Evolutionary conservation across 2,329 filamentous ascomycete species (phyloP).

Genomic region (Botryotinia globosa): DNA sequence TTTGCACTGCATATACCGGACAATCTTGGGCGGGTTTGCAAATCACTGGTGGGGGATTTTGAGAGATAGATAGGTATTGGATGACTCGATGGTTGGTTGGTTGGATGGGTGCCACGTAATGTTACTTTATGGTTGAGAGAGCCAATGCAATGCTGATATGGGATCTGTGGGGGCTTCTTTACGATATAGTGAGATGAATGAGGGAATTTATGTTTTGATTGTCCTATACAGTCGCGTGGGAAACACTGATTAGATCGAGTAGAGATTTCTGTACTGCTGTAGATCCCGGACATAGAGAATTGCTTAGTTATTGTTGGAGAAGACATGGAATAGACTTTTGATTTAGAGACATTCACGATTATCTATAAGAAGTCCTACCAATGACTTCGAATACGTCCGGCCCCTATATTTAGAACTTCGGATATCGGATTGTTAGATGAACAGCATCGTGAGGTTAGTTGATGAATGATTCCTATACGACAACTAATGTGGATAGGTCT

Average conservation of each 20-base stretch:
- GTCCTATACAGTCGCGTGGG: not conserved
- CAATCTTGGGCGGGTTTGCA: not conserved
- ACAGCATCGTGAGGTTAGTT: not conserved
- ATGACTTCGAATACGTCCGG: not conserved
- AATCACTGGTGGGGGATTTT: not conserved
- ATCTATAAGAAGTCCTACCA: not conserved
- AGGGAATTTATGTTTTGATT: not conserved
- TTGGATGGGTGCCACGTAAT: constrained; percentile 1
- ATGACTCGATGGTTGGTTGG: not conserved
- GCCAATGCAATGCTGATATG: not conserved
- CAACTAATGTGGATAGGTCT: not conserved
- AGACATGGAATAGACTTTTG: not conserved
- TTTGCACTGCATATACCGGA: not conserved
- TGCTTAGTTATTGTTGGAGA: not conserved
- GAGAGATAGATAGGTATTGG: not conserved
- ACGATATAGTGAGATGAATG: not conserved
- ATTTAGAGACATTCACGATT: not conserved
- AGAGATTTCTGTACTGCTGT: not conserved
- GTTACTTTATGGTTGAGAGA: not conserved
- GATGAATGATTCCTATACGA: not conserved
- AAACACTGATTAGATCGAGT: not conserved
- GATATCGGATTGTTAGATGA: not conserved
- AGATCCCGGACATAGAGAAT: not conserved
- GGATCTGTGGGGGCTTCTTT: not conserved
- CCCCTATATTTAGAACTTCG: not conserved